phyloP scores from a whole-genome alignment of 495 filamentous ascomycete species.

The Sordaria brevicollis region DNA sequence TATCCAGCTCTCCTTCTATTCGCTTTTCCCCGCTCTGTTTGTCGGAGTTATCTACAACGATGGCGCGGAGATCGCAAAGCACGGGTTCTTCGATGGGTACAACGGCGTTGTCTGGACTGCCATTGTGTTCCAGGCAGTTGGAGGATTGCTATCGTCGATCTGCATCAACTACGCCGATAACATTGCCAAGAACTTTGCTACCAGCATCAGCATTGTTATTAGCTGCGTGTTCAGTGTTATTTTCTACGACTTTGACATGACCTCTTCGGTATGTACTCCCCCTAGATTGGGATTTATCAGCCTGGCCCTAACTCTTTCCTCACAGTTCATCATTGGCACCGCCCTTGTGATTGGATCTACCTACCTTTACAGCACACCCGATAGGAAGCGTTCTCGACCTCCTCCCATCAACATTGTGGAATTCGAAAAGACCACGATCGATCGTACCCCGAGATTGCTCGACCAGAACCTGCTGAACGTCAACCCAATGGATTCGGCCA shows the following conservation, averaged over 20 bases:
- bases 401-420: slow-evolving; percentile 64
- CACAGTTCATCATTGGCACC: slow-evolving; percentile 73
- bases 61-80: slow-evolving; percentile 67
- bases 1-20: slow-evolving; percentile 87
- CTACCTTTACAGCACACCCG: slow-evolving; percentile 64
- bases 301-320: slow-evolving; percentile 4
- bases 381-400: slow-evolving; percentile 47
- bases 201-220: slow-evolving; percentile 77
- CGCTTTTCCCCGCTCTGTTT: slow-evolving; percentile 75
- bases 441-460: slow-evolving; percentile 24
- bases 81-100: slow-evolving; percentile 90
- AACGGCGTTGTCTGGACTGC: slow-evolving; percentile 84
- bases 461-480: slow-evolving; percentile 23
- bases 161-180: slow-evolving; percentile 82
- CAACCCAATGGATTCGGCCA: slow-evolving; percentile 35
- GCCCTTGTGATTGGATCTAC: slow-evolving; percentile 67
- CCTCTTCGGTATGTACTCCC: slow-evolving; percentile 47
- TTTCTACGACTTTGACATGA: slow-evolving; percentile 73
- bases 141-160: slow-evolving; percentile 73
- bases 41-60: slow-evolving; percentile 81
- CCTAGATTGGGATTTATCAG: not conserved
- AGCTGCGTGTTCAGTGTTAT: slow-evolving; percentile 75
- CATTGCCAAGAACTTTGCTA: slow-evolving; percentile 85
- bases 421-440: slow-evolving; percentile 64
- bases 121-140: slow-evolving; percentile 69